Evolutionary conservation across 2,329 filamentous ascomycete species (phyloP), one percentile per base, ranked within the genome.

Genomic region (Herpotrichia juniperi): DNA sequence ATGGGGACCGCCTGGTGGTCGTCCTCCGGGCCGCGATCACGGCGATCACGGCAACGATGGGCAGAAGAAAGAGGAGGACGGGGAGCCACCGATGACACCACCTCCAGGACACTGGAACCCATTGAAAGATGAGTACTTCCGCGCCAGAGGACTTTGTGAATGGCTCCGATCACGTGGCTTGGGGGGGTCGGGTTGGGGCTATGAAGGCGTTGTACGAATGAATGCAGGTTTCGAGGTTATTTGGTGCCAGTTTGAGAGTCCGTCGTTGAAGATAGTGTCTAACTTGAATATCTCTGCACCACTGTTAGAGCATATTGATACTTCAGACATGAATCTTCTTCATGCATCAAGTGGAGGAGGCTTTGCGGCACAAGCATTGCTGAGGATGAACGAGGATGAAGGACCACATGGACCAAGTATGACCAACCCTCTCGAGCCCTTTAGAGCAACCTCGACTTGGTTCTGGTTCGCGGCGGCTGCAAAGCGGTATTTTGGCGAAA

Each of bases 191-290:
- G 78, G 76, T 4, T 81, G 77, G 79, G 79, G 78, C 31, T 76
- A 78, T 26, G 80, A 83, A 58, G 79, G 77, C 1, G 67, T 81
- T 30, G 75, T 82, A 35, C 72, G 79, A 50, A 81, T 81, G 79
- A 81, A 81, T 58, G 76, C 79, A 11, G 79, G 78, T 3, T 81
- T 81, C 51, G 79, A 81, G 64, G 65, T 81, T 60, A 79, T 81
- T n/a, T 80, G 79, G 79, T 81, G 79, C 56, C 72, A 81, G 51
- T 82, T 82, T 46, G 63, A 70, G 21, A 78, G 76, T 48, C 73
- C 74, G 9, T 78, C 74, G 16, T 57, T 80, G 46, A 65, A 73
- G 46, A 56, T 81, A 42, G 63, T 81, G 19, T 76, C 71, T 37
- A 74, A 75, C 50, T 53, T 79, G 14, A 80, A 82, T 54, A 74